A percentile compares a stretch with the other conserved stretches of the same genome.
These are phyloP conservation scores for Xylaria sp. DNA, from an alignment of 2,329 filamentous ascomycete genomes.

Conservation along the genomic window DNA sequence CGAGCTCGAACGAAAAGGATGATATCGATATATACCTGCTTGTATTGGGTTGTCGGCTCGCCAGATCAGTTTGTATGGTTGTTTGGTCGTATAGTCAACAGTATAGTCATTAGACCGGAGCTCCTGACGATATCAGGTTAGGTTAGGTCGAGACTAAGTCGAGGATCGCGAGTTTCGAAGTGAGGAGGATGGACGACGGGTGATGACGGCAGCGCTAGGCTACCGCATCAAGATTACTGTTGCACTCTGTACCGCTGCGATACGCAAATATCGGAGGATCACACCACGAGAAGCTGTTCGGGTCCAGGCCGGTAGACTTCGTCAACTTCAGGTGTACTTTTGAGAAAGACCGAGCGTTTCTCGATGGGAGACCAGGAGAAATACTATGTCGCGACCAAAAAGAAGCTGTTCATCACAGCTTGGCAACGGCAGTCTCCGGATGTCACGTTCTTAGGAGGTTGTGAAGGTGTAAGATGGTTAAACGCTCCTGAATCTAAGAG, in stretches of 20 bases:
- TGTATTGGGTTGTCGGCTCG: background rate
- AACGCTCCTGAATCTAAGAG: conserved; percentile 3
- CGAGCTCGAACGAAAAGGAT: background rate
- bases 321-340: background rate
- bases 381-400: background rate
- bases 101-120: conserved; percentile 5
- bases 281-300: background rate
- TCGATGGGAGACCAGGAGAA: background rate
- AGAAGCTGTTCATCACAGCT: background rate
- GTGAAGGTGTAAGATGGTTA: background rate
- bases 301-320: background rate
- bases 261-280: background rate
- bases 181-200: conserved; percentile 8
- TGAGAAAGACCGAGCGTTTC: background rate
- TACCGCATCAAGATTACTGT: conserved; percentile 30
- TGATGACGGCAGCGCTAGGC: conserved; percentile 24
- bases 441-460: background rate
- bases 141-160: conserved; percentile 3
- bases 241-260: background rate
- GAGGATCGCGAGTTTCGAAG: conserved; percentile 14
- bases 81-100: background rate
- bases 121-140: background rate
- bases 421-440: too few relatives aligned
- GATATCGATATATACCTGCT: background rate
- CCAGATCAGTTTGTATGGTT: background rate